Percentiles rank a stretch among this genome's conserved stretches.
phyloP scores from a whole-genome alignment of 2,329 filamentous ascomycete species.

The Xylaria sp. region DNA sequence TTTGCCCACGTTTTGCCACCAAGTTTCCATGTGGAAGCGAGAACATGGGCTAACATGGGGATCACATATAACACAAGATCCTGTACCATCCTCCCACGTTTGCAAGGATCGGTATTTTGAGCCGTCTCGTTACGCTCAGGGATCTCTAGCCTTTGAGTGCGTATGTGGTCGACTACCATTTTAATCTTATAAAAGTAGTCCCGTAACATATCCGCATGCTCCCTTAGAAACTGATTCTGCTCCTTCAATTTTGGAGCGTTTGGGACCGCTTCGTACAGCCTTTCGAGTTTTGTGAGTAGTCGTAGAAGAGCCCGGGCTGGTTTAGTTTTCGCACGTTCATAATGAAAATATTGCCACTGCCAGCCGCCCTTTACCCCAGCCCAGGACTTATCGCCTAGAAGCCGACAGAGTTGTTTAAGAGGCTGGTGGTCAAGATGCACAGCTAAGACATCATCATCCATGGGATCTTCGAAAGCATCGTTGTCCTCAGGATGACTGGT shows the following conservation, averaged over 20 bases:
- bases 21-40: constrained; percentile 43
- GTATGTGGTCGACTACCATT: constrained; percentile 38
- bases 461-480: constrained; percentile 37
- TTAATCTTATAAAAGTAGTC: constrained; percentile 44
- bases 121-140: constrained; percentile 16
- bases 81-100: constrained; percentile 36
- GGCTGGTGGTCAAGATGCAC: constrained; percentile 36
- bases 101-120: constrained; percentile 23
- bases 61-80: constrained; percentile 43
- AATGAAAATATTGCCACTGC: constrained; percentile 35
- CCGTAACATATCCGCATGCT: constrained; percentile 40
- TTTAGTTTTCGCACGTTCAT: constrained; percentile 32
- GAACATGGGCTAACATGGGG: constrained; percentile 43
- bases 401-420: constrained; percentile 36
- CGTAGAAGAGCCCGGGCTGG: constrained; percentile 37
- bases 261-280: constrained; percentile 38
- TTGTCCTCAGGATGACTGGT: constrained; percentile 24
- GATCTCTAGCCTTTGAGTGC: constrained; percentile 32
- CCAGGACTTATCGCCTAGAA: constrained; percentile 42
- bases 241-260: constrained; percentile 37
- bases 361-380: constrained; percentile 35
- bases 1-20: constrained; percentile 38
- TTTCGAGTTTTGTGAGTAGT: constrained; percentile 43
- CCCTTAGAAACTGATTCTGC: constrained; percentile 44
- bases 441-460: constrained; percentile 37